Evolutionary conservation across 371 early-diverging fungal genomes (phyloP).

Genomic region (Blastocladiella emersonii): DNA sequence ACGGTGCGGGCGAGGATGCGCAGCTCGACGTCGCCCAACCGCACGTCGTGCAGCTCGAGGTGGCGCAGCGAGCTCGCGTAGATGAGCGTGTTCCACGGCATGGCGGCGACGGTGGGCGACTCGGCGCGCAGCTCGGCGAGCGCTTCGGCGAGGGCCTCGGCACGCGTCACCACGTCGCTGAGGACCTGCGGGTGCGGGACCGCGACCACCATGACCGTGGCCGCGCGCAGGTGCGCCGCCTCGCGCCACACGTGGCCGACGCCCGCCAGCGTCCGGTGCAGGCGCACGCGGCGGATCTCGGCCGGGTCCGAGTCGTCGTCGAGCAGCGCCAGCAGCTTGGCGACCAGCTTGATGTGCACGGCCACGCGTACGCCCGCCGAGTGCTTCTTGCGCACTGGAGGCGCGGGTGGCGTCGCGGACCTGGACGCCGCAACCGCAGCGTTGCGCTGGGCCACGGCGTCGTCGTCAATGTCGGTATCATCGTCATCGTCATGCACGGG

Average conservation of each 20-base stretch:
- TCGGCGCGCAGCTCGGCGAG: neutral
- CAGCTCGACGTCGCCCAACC: neutral
- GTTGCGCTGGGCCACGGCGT: too few species aligned
- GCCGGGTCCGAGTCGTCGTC: neutral
- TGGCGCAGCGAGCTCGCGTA: neutral
- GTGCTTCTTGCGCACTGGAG: too few species aligned
- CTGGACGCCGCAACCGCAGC: too few species aligned
- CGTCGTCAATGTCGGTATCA: too few species aligned
- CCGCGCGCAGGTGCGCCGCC: neutral
- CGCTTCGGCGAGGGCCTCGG: neutral
- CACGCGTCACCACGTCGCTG: neutral
- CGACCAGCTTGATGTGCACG: neutral
- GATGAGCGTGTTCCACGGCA: neutral
- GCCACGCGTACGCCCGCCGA: too few species aligned
- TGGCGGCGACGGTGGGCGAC: neutral
- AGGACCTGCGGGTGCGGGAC: neutral
- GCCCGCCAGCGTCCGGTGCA: neutral
- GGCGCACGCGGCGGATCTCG: neutral
- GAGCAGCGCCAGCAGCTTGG: neutral
- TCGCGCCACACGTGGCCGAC: neutral
- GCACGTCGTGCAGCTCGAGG: neutral
- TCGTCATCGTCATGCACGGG: too few species aligned
- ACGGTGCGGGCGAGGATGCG: neutral
- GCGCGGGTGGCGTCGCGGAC: too few species aligned
- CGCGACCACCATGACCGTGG: neutral